phyloP scores from a whole-genome alignment of 2,329 filamentous ascomycete species.

The Penicillium sp. region DNA sequence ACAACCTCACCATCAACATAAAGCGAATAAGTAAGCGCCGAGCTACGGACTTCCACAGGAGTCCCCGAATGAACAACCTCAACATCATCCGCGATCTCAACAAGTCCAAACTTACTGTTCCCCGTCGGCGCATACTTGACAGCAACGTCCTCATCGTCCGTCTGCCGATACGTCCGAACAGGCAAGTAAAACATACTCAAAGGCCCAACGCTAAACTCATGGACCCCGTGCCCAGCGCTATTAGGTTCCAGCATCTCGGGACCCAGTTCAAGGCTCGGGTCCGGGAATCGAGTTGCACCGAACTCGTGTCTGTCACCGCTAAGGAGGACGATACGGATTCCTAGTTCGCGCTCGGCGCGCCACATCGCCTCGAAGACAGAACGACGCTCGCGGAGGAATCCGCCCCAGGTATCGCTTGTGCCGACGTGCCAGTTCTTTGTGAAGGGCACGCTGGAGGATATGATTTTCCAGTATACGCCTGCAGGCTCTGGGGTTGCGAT shows the following conservation, averaged over 20 bases:
- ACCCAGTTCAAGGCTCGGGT: constrained; percentile 32
- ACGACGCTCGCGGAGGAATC: constrained; percentile 76
- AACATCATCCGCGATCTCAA: constrained; percentile 69
- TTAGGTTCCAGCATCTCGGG: constrained; percentile 20
- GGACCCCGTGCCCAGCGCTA: constrained; percentile 48
- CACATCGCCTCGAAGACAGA: constrained; percentile 86
- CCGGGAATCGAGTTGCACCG: constrained; percentile 73
- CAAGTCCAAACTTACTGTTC: constrained; percentile 80
- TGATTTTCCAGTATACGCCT: constrained; percentile 88
- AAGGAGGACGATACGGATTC: constrained; percentile 74
- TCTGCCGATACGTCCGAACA: constrained; percentile 74
- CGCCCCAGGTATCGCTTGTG: constrained; percentile 86
- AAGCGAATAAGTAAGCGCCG: constrained; percentile 72
- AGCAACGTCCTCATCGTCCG: constrained; percentile 74
- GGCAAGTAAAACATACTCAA: constrained; percentile 93
- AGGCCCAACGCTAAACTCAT: constrained; percentile 90
- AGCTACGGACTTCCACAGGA: constrained; percentile 37
- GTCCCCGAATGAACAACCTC: constrained; percentile 31
- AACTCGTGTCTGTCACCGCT: constrained; percentile 97
- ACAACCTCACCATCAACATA: constrained; percentile 76
- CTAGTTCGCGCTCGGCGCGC: constrained; percentile 67
- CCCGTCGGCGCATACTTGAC: constrained; percentile 80
- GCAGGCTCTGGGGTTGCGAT: constrained; percentile 66
- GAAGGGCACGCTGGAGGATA: constrained; percentile 87
- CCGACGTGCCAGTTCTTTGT: constrained; percentile 97